Evolutionary conservation across 371 early-diverging fungal species (phyloP), one percentile per base, ranked within the genome.

Genomic region (Circinella umbellata): DNA sequence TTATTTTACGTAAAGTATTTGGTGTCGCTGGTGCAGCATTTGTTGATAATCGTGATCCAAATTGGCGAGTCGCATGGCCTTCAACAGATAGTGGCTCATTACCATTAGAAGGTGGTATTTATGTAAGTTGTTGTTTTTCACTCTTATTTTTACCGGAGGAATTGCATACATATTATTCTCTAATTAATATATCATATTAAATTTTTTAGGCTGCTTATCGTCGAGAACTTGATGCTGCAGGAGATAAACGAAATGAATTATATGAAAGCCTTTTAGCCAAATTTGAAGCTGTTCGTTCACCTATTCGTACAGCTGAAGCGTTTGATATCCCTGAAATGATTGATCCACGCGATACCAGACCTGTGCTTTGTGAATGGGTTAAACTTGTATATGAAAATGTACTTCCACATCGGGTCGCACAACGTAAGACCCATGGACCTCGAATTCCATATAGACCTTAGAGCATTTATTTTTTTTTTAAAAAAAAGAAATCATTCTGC

Each of bases 11-110:
- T 38, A 80, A 79, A 66, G 80, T 81, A 7, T 83, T 83, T 77
- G 84, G 84, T 68, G 84, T 83, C 27, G 84, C 81, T 3, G 84
- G 84, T 49, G 84, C 77, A n/a, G 81, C 84, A 38, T 81, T 83
- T 71, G 81, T 83, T 17, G 81, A 80, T 57, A 80, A 81, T 49
- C 76, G 81, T 38, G 61, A 76, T 5, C 80, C 81, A 4, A 83
- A 83, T 55, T 75, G 78, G 79, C 76, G 81, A 10, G 72, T 81
- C 17, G 78, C 77, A 4, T 83, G 81, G 81, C 84, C 84, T 5
- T 72, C 76, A 60, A 80, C 76, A n/a, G 81, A 83, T 63, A 81
- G 81, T 80, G 81, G 81, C 39, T 76, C 77, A 61, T 66, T 81
- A 51, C 81, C 84, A 3, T 65, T 81, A n/a, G 84, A 83, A 67